phyloP scores from a whole-genome alignment of 257 asterid species.

The Fraxinus cuspidata region DNA sequence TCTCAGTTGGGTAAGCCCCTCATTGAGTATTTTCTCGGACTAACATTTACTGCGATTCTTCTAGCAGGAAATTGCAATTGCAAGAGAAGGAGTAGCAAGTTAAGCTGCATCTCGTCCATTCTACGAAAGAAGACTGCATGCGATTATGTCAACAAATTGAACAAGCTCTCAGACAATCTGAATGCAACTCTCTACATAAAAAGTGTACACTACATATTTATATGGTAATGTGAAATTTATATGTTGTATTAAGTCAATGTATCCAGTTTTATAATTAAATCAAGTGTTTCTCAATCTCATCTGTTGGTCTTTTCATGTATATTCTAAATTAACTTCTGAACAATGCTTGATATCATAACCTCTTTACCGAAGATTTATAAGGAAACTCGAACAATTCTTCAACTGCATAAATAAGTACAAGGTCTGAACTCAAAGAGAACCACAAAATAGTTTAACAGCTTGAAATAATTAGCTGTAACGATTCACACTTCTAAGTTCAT shows the following conservation, averaged over 20 bases:
- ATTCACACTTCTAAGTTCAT: neutral
- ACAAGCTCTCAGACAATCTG: neutral
- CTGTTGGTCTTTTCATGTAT: neutral
- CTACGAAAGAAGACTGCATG: neutral
- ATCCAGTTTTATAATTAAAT: neutral
- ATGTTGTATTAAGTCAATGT: neutral
- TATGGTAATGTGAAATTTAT: neutral
- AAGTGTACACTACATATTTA: neutral
- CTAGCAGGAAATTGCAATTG: conserved; percentile 35
- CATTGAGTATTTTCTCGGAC: neutral
- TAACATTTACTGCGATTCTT: neutral
- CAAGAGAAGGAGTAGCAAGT: conserved; percentile 22
- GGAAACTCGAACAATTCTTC: neutral
- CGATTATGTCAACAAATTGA: neutral
- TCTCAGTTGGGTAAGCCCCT: neutral
- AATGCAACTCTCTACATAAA: neutral
- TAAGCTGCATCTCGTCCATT: neutral
- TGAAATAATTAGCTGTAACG: conserved; percentile 16
- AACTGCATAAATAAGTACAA: conserved; percentile 4
- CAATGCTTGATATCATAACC: too few species aligned
- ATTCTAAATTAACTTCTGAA: neutral
- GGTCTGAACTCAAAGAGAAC: conserved; percentile 18
- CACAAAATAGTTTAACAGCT: neutral
- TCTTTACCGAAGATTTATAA: too few species aligned
- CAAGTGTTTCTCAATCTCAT: neutral